These are phyloP conservation scores for Entomortierella lignicola DNA, from an alignment of 192 early-diverging fungal genomes.

Conservation along the genomic window DNA sequence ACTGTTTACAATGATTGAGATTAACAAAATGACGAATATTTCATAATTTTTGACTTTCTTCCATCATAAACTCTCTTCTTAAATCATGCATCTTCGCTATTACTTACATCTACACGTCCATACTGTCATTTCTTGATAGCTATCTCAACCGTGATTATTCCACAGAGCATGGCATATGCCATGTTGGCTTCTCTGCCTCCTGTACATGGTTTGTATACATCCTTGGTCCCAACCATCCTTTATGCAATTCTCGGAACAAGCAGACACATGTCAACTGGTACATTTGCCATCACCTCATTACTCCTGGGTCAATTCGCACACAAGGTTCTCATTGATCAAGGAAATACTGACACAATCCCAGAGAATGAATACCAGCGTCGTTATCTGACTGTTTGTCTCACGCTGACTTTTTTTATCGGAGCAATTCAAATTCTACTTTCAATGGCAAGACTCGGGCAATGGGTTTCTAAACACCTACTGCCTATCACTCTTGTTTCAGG, in stretches of 20 bases:
- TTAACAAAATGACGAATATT: background rate
- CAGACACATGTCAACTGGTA: constrained; percentile 55
- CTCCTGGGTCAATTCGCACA: constrained; percentile 51
- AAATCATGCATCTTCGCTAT: background rate
- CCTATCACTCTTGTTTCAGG: constrained; percentile 48
- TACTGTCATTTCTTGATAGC: constrained; percentile 14
- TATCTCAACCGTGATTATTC: constrained; percentile 54
- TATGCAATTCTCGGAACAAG: constrained; percentile 52
- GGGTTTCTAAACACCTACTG: constrained; percentile 43
- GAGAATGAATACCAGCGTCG: constrained; percentile 36
- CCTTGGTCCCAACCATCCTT: constrained; percentile 38
- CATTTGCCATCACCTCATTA: constrained; percentile 54
- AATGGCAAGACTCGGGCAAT: constrained; percentile 47
- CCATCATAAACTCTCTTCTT: too few relatives aligned
- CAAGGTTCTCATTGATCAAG: constrained; percentile 36
- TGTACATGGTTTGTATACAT: constrained; percentile 57
- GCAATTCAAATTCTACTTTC: constrained; percentile 45
- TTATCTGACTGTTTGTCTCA: constrained; percentile 36
- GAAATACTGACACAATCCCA: constrained; percentile 10
- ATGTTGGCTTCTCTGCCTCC: constrained; percentile 55
- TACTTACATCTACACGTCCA: background rate
- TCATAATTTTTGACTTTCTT: too few relatives aligned
- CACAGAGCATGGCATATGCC: constrained; percentile 59
- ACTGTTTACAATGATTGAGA: too few relatives aligned
- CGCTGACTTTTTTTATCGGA: constrained; percentile 48